Evolutionary conservation across 73 alveolate species (phyloP), one percentile per base, ranked within the genome.

Genomic region (Symbiodinium pilosum): DNA sequence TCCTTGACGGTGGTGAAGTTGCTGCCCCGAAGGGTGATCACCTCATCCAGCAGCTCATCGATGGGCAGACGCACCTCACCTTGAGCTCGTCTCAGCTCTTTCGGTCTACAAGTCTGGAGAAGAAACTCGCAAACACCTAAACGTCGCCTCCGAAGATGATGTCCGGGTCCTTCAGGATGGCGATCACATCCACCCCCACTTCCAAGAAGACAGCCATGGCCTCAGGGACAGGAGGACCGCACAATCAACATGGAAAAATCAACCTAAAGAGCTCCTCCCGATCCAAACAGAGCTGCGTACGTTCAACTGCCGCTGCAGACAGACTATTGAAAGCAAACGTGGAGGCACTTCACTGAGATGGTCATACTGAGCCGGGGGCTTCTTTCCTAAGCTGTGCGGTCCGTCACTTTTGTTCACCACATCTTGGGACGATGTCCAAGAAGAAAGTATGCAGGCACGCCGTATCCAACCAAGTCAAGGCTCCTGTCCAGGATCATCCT

Each of bases 1-100:
- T 64, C 97, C 97, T 91, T 91, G 89, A 91, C 97, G 14, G 97
- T 91, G 81, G 97, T 91, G 88, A 91, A 68, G 81, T 91, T 91
- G 54, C 97, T 91, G 51, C 97, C 97, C 4, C 97, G 97, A 41
- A 91, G 51, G 9, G 97, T 86, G 11, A 91, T 91, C 77, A 91
- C 97, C 81, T 91, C 97, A 32, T 91, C 97, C 88, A 91, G 38
- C 86, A 59, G 85, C 97, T 91, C 97, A 34, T 91, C 97, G 40
- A 91, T 91, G 51, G 97, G 97, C 28, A 91, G 56, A 42, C 75
- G 51, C 40, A 68, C 89, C 54, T 91, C 97, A 69, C 97, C 97
- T 91, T 54, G 84, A 73, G 51, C 8, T 41, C 24, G 18, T 39
- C 28, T 42, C 81, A 38, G 81, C 3, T 64, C 34, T 5, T 64